Evolutionary conservation across 257 asterid species (phyloP).

Genomic region (Linderniella brevidens): DNA sequence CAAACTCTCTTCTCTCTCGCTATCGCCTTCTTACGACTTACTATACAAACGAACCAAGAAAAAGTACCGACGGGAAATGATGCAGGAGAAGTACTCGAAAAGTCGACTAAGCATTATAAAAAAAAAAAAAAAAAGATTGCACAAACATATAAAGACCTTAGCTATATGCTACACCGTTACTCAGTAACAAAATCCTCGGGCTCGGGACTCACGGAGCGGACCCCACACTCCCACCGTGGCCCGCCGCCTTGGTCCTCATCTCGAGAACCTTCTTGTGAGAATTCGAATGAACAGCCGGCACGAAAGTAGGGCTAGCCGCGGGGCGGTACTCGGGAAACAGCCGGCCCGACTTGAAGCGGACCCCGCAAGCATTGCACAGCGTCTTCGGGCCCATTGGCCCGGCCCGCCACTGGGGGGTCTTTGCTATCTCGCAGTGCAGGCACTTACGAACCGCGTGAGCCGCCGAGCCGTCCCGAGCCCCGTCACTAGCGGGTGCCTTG

Average conservation of each 20-base stretch:
- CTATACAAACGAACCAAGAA: too few species aligned
- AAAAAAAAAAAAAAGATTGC: too few species aligned
- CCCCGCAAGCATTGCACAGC: slow-evolving; percentile 57
- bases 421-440: slow-evolving; percentile 41
- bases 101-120: too few species aligned
- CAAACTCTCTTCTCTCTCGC: too few species aligned
- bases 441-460: slow-evolving; percentile 23
- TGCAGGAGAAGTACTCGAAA: too few species aligned
- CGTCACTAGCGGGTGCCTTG: slow-evolving; percentile 14
- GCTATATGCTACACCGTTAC: too few species aligned
- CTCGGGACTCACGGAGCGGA: too few species aligned
- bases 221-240: neutral
- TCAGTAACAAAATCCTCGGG: too few species aligned
- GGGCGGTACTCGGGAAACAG: slow-evolving; percentile 49
- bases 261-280: slow-evolving; percentile 47
- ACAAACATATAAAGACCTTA: too few species aligned
- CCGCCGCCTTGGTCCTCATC: slow-evolving; percentile 27
- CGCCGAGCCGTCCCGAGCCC: neutral
- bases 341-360: slow-evolving; percentile 44
- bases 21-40: too few species aligned
- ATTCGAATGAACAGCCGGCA: slow-evolving; percentile 43
- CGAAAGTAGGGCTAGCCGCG: slow-evolving; percentile 47
- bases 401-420: slow-evolving; percentile 54
- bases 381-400: slow-evolving; percentile 63
- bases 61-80: too few species aligned